Conservation (phyloP, 352 stramenopile genomes). For the Phytophthora palmivora region DNA sequence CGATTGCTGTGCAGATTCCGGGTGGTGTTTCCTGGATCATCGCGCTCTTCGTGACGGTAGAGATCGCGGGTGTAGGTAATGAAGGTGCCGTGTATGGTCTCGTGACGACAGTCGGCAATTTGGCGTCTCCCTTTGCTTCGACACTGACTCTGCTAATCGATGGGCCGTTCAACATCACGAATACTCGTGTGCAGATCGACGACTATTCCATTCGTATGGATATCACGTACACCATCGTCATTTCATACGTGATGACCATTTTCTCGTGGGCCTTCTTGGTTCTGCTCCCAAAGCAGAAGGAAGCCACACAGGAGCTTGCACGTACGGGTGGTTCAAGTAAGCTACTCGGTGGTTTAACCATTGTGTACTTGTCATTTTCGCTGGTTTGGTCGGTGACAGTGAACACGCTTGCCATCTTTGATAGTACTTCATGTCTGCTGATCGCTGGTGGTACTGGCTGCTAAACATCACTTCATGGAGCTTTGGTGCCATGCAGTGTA, state of each 20-base stretch:
- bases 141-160: slow-evolving; percentile 23
- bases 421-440: slow-evolving; percentile 24
- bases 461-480: not conserved
- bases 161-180: slow-evolving; percentile 25
- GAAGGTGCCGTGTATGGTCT: slow-evolving; percentile 27
- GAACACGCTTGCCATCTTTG: slow-evolving; percentile 29
- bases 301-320: slow-evolving; percentile 21
- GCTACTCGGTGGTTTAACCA: slow-evolving; percentile 18
- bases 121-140: slow-evolving; percentile 20
- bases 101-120: slow-evolving; percentile 21
- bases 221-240: slow-evolving; percentile 21
- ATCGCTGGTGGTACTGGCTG: slow-evolving; percentile 16
- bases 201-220: slow-evolving; percentile 2
- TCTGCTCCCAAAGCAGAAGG: slow-evolving; percentile 24
- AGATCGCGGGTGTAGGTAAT: slow-evolving; percentile 24
- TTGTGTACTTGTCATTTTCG: slow-evolving; percentile 19
- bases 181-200: slow-evolving; percentile 8
- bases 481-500: too few relatives aligned
- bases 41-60: slow-evolving; percentile 26
- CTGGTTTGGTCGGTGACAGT: slow-evolving; percentile 24
- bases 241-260: slow-evolving; percentile 21
- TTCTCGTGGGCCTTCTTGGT: slow-evolving; percentile 30
- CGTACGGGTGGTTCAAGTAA: slow-evolving; percentile 14
- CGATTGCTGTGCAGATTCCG: slow-evolving; percentile 24
- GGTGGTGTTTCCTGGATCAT: slow-evolving; percentile 24